Base-by-base conservation (phyloP, 1,284 basidiomycete species). In the Takashimella tepidaria region DNA sequence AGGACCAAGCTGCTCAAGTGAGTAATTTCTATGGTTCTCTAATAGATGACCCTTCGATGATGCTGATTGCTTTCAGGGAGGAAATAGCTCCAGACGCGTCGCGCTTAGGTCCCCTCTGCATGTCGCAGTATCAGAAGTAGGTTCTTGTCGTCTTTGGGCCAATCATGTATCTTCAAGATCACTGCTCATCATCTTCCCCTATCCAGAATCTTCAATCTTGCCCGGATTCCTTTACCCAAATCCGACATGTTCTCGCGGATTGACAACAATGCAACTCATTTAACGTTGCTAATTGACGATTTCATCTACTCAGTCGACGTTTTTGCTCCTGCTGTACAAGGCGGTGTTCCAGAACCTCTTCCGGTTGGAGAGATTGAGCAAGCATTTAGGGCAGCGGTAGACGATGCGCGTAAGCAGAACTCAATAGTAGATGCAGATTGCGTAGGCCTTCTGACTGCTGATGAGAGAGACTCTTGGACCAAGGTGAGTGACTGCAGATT, bases 401-500 rank as follows among this genome's bases (percentile, higher is more conserved):
- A 77, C 5, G 92, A 97, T 69, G 90, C 84, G 0, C 76, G 80
- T 42, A 63, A 60, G 41, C 79, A 85, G 46, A 75, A 81, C 20
- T 76, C 75, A 3, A 68, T 59, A 0, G 84, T 84, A 16, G 85
- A 89, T 58, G 77, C 85, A 1, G 66, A 81, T 1, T 79, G 82
- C 41, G 78, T 98, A 5, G 86, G 89, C 13, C 79, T 87, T 1
- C 78, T 97, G 53, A 89, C 84, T 44, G 84, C 86, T 1, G 90
- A 93, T 67, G 80, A 87, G 41, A 80, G 93, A 60, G 89, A 96
- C 74, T 78, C 71, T 11, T 98, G 93, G 93, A 82, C 89, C 16
- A 77, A 82, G 73, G 89, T 90, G 70, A 56, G 81, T 63, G n/a
- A n/a, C n/a, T n/a, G n/a, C n/a, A n/a, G n/a, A n/a, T n/a, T n/a